These are phyloP conservation scores for Potentilla sterilis DNA, from an alignment of 306 rosid genomes.

Conservation along the genomic window DNA sequence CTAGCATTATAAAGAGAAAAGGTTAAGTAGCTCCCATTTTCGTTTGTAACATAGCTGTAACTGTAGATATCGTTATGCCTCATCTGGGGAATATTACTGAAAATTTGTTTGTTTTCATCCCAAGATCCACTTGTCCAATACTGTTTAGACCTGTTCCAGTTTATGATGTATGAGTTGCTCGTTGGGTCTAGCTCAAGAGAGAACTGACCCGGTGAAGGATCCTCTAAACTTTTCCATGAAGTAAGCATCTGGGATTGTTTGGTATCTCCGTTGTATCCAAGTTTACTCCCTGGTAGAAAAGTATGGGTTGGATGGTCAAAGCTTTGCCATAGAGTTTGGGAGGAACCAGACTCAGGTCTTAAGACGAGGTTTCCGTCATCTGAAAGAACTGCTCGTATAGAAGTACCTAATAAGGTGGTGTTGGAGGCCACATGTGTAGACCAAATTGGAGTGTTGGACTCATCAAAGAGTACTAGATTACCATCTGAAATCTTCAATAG, in stretches of 20 bases:
- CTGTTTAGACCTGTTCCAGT: conserved; percentile 40
- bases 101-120: conserved; percentile 32
- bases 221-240: conserved; percentile 51
- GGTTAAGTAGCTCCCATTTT: conserved; percentile 49
- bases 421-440: conserved; percentile 19
- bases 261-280: conserved; percentile 21
- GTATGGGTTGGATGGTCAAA: conserved; percentile 38
- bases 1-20: conserved; percentile 27
- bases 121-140: conserved; percentile 51
- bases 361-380: conserved; percentile 35
- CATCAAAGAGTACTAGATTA: conserved; percentile 32
- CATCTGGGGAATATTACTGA: conserved; percentile 51
- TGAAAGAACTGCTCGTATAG: conserved; percentile 21
- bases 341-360: conserved; percentile 5
- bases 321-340: conserved; percentile 34
- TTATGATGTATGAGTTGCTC: too few relatives aligned
- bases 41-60: conserved; percentile 35
- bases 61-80: conserved; percentile 34
- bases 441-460: conserved; percentile 19
- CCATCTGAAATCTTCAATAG: conserved; percentile 22
- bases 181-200: too few relatives aligned
- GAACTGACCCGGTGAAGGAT: too few relatives aligned
- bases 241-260: conserved; percentile 34
- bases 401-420: background rate
- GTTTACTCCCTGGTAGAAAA: conserved; percentile 28